Evolutionary conservation across 257 asterid genomes (phyloP), one percentile per base, ranked within the genome.

Genomic region (Linderniella brevidens): DNA sequence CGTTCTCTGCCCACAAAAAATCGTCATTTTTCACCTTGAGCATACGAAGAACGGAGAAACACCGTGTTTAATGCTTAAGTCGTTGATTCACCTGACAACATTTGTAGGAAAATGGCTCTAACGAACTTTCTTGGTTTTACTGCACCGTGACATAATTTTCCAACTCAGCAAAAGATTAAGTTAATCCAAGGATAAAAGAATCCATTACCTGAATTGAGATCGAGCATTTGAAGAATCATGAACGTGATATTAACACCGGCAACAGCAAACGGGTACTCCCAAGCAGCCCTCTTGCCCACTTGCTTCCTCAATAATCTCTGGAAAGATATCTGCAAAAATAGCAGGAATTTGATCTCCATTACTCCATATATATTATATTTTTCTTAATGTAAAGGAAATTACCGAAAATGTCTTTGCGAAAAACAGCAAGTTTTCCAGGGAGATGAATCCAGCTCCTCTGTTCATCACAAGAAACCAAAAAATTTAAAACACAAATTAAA

Each of bases 201-300:
- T 43, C 14, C 39, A 12, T 66, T 81, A 81, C 90, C 56, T 49
- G 92, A 73, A 62, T 78, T 82, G 9, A 86, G 70, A 65, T 86
- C 83, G 58, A 86, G 96, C 88, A 81, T 78, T 68, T 86, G 83
- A 70, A 72, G 63, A 53, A 86, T 71, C 96, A 81, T 81, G 59
- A 86, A 86, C 47, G 96, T 76, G 46, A 84, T 53, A 58, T 83
- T 83, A 36, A 83, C 86, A 41, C 95, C 90, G 50, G 93, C 95
- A 55, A 80, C 93, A 58, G 85, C 96, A 70, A 85, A 85, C 41
- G 96, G 93, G 71, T 86, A 81, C 67, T 81, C 96, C 96, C 96
- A 86, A 29, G 65, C 61, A 6, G 88, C 80, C 64, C 88, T 61
- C 59, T 81, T 79, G 17, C 96, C 93, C 0, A 70, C 70, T 62